phyloP scores from a whole-genome alignment of 176 grass and related monocot genomes.

The Musa acuminata region DNA sequence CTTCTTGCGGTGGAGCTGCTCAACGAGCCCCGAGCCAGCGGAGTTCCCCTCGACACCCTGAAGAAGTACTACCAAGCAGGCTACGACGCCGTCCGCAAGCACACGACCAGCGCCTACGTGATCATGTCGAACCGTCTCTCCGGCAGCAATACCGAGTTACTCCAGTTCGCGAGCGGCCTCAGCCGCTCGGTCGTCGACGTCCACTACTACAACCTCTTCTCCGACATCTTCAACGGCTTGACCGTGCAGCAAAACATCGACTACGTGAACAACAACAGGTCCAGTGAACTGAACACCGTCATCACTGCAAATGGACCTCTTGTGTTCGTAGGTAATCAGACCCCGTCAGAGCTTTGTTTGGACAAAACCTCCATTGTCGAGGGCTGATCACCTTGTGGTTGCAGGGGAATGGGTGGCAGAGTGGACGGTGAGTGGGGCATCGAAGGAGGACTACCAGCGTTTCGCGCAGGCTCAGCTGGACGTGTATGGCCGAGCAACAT shows the following conservation, averaged over 20 bases:
- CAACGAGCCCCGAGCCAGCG: constrained; percentile 46
- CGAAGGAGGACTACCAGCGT: constrained; percentile 14
- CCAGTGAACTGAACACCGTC: constrained; percentile 15
- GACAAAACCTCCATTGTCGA: neutral
- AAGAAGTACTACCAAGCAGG: constrained; percentile 51
- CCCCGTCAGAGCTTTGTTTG: neutral
- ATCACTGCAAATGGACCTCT: constrained; percentile 33
- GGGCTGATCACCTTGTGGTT: neutral
- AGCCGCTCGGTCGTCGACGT: constrained; percentile 32
- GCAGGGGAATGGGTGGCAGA: constrained; percentile 39
- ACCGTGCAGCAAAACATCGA: constrained; percentile 54
- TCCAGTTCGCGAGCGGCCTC: constrained; percentile 29
- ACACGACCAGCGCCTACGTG: constrained; percentile 47
- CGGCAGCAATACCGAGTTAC: constrained; percentile 22
- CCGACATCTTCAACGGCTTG: constrained; percentile 15
- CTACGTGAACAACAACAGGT: constrained; percentile 22
- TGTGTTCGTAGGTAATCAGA: constrained; percentile 35
- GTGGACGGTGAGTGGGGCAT: constrained; percentile 1
- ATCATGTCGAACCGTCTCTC: constrained; percentile 60
- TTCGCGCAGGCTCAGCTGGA: constrained; percentile 32
- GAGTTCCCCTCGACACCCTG: constrained; percentile 29
- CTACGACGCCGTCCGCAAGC: constrained; percentile 45
- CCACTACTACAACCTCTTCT: constrained; percentile 52
- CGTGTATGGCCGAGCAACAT: constrained; percentile 40
- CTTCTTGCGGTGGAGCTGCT: constrained; percentile 61